Conservation (phyloP, 208 protist genomes). For the Trypanosoma melophagium region DNA sequence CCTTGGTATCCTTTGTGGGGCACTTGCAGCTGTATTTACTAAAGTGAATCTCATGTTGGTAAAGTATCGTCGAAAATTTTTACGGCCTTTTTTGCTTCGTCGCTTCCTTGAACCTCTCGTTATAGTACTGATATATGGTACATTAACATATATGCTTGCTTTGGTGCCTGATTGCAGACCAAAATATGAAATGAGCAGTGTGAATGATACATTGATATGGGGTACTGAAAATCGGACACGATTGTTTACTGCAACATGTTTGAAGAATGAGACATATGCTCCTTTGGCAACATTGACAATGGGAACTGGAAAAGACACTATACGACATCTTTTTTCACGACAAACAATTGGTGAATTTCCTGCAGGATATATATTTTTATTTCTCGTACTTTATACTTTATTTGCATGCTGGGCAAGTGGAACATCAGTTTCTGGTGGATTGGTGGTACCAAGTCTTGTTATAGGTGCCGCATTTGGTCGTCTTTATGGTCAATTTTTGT, state of each 20-base stretch:
- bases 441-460: slow-evolving; percentile 90
- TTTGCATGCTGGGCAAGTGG: slow-evolving; percentile 78
- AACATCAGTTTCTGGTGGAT: slow-evolving; percentile 79
- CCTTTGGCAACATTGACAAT: slow-evolving; percentile 82
- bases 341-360: slow-evolving; percentile 81
- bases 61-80: slow-evolving; percentile 57
- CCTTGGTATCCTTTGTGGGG: slow-evolving; percentile 81
- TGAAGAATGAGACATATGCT: slow-evolving; percentile 49
- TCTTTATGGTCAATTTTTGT: slow-evolving; percentile 77
- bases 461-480: slow-evolving; percentile 88
- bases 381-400: slow-evolving; percentile 80
- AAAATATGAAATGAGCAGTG: slow-evolving; percentile 34
- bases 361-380: slow-evolving; percentile 58
- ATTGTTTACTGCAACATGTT: slow-evolving; percentile 77
- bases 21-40: slow-evolving; percentile 87
- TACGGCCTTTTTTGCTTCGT: slow-evolving; percentile 51
- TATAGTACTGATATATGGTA: slow-evolving; percentile 53
- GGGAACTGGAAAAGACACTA: slow-evolving; percentile 82
- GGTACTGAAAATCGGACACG: slow-evolving; percentile 57
- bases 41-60: slow-evolving; percentile 84
- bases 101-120: slow-evolving; percentile 76
- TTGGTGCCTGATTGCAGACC: slow-evolving; percentile 44
- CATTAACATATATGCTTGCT: slow-evolving; percentile 54
- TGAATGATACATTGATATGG: slow-evolving; percentile 53
- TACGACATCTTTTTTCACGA: slow-evolving; percentile 87